phyloP scores from a whole-genome alignment of 768 basidiomycete species.

The Boletus coccyginus region DNA sequence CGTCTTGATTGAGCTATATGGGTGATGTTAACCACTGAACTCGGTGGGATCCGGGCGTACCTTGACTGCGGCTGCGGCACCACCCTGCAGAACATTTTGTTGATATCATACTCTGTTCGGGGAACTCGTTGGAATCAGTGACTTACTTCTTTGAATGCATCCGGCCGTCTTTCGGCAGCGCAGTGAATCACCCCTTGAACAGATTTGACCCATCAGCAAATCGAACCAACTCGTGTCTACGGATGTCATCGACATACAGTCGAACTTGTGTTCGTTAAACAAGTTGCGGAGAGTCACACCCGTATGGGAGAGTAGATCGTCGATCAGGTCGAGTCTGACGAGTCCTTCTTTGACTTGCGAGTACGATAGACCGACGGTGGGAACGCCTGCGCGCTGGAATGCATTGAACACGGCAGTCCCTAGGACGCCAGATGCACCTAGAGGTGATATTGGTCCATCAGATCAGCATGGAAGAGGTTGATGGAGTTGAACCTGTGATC shows the following conservation, averaged over 20 bases:
- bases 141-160: conserved; percentile 84
- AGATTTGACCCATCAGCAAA: conserved; percentile 1
- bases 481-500: conserved; percentile 46
- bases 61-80: conserved; percentile 64
- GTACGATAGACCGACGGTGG: conserved; percentile 70
- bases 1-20: conserved; percentile 72
- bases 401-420: conserved; percentile 74
- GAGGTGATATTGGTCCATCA: conserved; percentile 1
- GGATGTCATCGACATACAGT: conserved; percentile 52
- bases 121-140: background rate
- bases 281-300: conserved; percentile 46
- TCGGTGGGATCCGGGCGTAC: conserved; percentile 36
- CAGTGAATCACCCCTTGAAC: conserved; percentile 84
- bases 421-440: conserved; percentile 90
- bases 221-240: background rate
- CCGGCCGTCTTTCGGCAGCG: conserved; percentile 90
- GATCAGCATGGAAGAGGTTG: conserved; percentile 6
- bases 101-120: background rate
- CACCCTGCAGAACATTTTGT: conserved; percentile 27
- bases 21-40: background rate
- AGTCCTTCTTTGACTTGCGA: conserved; percentile 57
- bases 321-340: conserved; percentile 64
- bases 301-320: conserved; percentile 34
- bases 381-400: conserved; percentile 46
- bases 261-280: conserved; percentile 58